Evolutionary conservation across 768 basidiomycete species (phyloP).

Genomic region (Leccinum subgranulosum): DNA sequence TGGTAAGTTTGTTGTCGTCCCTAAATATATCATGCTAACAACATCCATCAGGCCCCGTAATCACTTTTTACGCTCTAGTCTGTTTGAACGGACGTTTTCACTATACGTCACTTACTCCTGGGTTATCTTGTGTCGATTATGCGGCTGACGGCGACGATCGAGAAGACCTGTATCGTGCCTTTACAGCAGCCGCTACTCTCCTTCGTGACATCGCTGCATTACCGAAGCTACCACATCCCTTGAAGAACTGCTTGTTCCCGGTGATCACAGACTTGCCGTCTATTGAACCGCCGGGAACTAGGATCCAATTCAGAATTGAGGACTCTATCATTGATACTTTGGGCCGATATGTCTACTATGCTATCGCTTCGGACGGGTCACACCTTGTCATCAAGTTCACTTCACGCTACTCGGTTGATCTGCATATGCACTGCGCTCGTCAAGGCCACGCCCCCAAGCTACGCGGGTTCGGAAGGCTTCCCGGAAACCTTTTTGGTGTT

Average conservation of each 20-base stretch:
- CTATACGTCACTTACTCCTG: background rate
- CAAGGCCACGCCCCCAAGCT: background rate
- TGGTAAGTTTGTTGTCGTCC: background rate
- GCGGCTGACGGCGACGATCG: background rate
- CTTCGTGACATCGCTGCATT: background rate
- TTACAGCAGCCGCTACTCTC: background rate
- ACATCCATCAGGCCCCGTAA: background rate
- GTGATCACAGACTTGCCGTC: background rate
- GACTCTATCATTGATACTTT: background rate
- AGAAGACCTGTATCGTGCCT: no score
- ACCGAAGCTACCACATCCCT: background rate
- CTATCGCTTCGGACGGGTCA: background rate
- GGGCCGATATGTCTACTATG: background rate
- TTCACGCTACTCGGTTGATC: no score
- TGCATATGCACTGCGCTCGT: background rate
- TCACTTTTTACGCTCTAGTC: background rate
- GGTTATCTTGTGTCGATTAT: background rate
- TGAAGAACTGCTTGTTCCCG: no score
- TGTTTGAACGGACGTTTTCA: no score
- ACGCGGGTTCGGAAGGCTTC: background rate
- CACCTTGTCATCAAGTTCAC: no score
- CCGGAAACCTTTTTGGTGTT: background rate
- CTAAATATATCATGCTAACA: background rate
- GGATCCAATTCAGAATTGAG: background rate
- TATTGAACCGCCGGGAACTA: background rate